Conservation (phyloP, 2,329 filamentous ascomycete species). For the Aspergillus sp. region DNA sequence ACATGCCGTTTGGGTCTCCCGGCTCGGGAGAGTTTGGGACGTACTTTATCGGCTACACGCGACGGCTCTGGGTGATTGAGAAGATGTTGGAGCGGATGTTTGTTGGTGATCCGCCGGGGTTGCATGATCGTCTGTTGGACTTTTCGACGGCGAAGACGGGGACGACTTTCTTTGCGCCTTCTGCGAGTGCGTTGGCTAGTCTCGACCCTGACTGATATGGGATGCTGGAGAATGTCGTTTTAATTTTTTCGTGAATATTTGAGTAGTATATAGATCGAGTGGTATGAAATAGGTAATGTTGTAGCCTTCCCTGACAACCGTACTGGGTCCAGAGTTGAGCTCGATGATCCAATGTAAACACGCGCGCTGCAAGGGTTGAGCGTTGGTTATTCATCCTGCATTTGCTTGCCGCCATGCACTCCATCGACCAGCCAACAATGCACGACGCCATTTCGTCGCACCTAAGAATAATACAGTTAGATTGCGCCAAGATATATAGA, state of each 20-base stretch:
- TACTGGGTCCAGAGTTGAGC: too few species aligned
- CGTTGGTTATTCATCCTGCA: too few species aligned
- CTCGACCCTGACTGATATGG: slow-evolving; percentile 15
- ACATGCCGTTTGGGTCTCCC: slow-evolving; percentile 61
- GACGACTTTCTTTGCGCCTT: slow-evolving; percentile 54
- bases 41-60: slow-evolving; percentile 58
- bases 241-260: neutral
- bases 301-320: too few species aligned
- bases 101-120: slow-evolving; percentile 52
- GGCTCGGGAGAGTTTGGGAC: slow-evolving; percentile 54
- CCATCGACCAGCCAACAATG: too few species aligned
- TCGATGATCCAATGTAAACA: too few species aligned
- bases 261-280: too few species aligned
- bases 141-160: slow-evolving; percentile 56
- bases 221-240: neutral
- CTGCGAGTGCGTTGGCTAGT: slow-evolving; percentile 36
- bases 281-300: too few species aligned
- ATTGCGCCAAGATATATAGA: too few species aligned
- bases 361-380: too few species aligned
- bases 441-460: too few species aligned
- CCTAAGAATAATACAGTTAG: too few species aligned
- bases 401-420: too few species aligned
- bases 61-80: slow-evolving; percentile 56
- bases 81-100: slow-evolving; percentile 61
- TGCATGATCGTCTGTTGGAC: slow-evolving; percentile 57